Evolutionary conservation across 2,329 filamentous ascomycete genomes (phyloP), one percentile per base, ranked within the genome.

Genomic region (Hypoxylon sp.): DNA sequence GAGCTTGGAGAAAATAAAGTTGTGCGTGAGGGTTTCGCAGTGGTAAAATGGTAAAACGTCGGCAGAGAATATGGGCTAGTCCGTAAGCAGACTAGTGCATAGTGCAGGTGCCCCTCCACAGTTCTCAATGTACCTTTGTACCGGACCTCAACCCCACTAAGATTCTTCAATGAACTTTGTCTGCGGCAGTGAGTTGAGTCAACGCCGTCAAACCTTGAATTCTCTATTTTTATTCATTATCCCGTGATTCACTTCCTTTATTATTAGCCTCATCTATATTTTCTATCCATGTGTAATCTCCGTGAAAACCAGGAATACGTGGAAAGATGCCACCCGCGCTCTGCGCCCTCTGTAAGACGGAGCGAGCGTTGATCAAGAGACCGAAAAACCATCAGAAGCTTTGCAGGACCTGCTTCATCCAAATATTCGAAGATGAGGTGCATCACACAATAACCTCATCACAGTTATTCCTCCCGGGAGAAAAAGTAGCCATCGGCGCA

Each of bases 311-410:
- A 35, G 10, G n/a, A 17, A 5, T 33, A 22, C 17, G n/a, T 40
- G 13, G 6, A n/a, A 61, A 64, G 17, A 97, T 98, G 95, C 86
- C 94, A 6, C 93, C 94, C 22, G 86, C 88, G 20, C 82, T 87
- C 22, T 99, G 96, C 79, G 89, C 90, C 57, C 84, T 90, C 71
- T 99, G 96, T 83, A 87, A 91, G 71, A 87, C 85, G 22, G 87
- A 91, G 69, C 89, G 95, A 66, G 95, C 96, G 4, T 88, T 97
- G 20, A 96, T 99, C 64, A 93, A 98, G 69, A 89, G 96, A 30
- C 95, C 96, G 0, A 98, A 98, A 80, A 97, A 98, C 77, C 90
- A 97, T 75, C 90, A 97, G 74, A 97, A 97, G 76, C 88, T 99
- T 51, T 99, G 96, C 86, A 94, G 92, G 75, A 81, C 85, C 3